These are phyloP conservation scores for Curvularia verruculosa DNA, from an alignment of 2,329 filamentous ascomycete genomes.

Conservation along the genomic window DNA sequence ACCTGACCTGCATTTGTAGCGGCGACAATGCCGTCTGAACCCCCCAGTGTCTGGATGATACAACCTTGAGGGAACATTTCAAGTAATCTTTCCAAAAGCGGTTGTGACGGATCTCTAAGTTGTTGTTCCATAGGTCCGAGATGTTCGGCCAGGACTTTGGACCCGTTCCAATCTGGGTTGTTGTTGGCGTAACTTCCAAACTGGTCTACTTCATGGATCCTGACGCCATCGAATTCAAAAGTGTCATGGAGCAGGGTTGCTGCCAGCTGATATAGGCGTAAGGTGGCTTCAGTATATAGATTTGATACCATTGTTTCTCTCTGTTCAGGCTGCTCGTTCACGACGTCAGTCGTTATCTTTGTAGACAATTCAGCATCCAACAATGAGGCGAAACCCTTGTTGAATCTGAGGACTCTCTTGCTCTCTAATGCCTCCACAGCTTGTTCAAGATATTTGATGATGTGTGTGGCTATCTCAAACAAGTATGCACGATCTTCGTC, in stretches of 20 bases:
- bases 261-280: constrained; percentile 10
- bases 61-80: constrained; percentile 8
- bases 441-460: constrained; percentile 13
- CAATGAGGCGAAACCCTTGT: constrained; percentile 10
- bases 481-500: constrained; percentile 2
- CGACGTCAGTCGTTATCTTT: neutral
- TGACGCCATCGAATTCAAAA: constrained; percentile 14
- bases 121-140: constrained; percentile 1
- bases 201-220: constrained; percentile 8
- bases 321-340: neutral
- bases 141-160: constrained; percentile 9
- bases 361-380: constrained; percentile 3
- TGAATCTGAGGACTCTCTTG: constrained; percentile 9
- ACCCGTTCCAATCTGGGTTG: constrained; percentile 14
- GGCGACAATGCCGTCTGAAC: constrained; percentile 5
- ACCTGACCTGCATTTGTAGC: constrained; percentile 6
- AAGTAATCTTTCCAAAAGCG: constrained; percentile 1
- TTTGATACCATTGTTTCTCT: constrained; percentile 7
- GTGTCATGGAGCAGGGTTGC: constrained; percentile 9
- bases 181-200: constrained; percentile 5
- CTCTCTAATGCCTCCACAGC: constrained; percentile 13
- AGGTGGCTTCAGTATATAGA: constrained; percentile 4
- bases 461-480: constrained; percentile 9
- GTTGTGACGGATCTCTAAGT: neutral
- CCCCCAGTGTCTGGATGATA: constrained; percentile 7